Conservation (phyloP, 331 rosid species). For the Quercus lobata region DNA sequence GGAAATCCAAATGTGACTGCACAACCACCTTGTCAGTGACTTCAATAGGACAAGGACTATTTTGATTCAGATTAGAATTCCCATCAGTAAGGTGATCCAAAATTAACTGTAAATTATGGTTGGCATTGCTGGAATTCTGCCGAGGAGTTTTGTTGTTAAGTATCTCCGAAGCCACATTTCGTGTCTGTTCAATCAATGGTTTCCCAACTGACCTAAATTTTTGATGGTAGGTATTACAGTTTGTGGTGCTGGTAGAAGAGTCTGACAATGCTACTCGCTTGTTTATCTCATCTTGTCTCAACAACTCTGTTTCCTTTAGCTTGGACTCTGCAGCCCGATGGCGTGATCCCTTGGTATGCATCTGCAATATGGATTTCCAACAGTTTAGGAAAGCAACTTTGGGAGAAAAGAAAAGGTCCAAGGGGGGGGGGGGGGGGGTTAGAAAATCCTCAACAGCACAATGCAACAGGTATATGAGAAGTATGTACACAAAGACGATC, state of each 20-base stretch:
- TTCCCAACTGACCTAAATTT: conserved; percentile 4
- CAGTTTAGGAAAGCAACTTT: too few species aligned
- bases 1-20: conserved; percentile 24
- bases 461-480: background rate
- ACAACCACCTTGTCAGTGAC: conserved; percentile 10
- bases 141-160: background rate
- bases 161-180: conserved; percentile 17
- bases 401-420: too few species aligned
- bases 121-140: conserved; percentile 14
- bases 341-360: conserved; percentile 33
- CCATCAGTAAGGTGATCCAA: conserved; percentile 5
- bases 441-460: background rate
- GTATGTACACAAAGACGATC: background rate
- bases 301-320: conserved; percentile 24
- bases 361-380: background rate
- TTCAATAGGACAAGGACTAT: conserved; percentile 3
- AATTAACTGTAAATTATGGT: background rate
- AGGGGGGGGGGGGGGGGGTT: too few species aligned
- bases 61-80: background rate
- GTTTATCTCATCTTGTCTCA: conserved; percentile 15
- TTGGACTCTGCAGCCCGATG: conserved; percentile 26
- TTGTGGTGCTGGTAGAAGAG: conserved; percentile 17
- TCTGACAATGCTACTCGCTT: conserved; percentile 27
- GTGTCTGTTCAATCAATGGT: conserved; percentile 26
- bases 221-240: conserved; percentile 14